Conservation (phyloP, 2,329 filamentous ascomycete genomes). For the Penicillium sp. region DNA sequence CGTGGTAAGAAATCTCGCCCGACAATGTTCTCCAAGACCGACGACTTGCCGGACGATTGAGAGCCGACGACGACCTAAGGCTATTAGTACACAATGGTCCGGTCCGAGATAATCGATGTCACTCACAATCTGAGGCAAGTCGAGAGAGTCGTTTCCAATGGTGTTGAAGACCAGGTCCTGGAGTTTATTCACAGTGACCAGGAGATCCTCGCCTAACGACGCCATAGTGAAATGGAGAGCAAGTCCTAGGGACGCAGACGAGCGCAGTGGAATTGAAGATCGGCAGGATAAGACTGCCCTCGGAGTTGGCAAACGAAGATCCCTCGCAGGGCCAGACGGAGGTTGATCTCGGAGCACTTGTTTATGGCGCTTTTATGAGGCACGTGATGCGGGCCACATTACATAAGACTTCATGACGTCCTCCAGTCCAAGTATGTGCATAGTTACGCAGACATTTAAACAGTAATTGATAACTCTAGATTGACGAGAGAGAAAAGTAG, state of each 20-base stretch:
- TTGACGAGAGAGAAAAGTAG: too few species aligned
- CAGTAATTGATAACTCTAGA: too few species aligned
- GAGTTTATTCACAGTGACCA: slow-evolving; percentile 94
- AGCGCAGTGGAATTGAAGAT: neutral
- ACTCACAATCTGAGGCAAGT: slow-evolving; percentile 94
- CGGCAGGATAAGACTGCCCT: slow-evolving; percentile 11
- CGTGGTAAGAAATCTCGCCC: slow-evolving; percentile 94
- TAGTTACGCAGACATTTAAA: too few species aligned
- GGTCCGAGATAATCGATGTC: neutral
- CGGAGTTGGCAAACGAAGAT: slow-evolving; percentile 13
- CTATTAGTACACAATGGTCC: slow-evolving; percentile 9
- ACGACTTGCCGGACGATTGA: slow-evolving; percentile 97
- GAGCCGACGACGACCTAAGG: slow-evolving; percentile 91
- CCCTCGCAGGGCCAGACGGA: slow-evolving; percentile 13
- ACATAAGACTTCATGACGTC: slow-evolving; percentile 17
- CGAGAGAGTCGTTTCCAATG: slow-evolving; percentile 96
- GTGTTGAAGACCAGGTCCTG: slow-evolving; percentile 99
- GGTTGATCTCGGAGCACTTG: slow-evolving; percentile 14
- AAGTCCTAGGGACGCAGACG: slow-evolving; percentile 1
- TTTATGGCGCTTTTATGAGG: slow-evolving; percentile 19
- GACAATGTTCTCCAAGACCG: slow-evolving; percentile 97
- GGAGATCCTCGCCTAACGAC: slow-evolving; percentile 89
- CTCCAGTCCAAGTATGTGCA: neutral
- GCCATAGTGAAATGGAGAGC: slow-evolving; percentile 60
- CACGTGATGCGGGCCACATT: slow-evolving; percentile 20